Percentiles rank a stretch among this genome's conserved stretches.
Evolutionary conservation across 192 early-diverging fungal genomes (phyloP).

Genomic region (Podochytrium sp.): DNA sequence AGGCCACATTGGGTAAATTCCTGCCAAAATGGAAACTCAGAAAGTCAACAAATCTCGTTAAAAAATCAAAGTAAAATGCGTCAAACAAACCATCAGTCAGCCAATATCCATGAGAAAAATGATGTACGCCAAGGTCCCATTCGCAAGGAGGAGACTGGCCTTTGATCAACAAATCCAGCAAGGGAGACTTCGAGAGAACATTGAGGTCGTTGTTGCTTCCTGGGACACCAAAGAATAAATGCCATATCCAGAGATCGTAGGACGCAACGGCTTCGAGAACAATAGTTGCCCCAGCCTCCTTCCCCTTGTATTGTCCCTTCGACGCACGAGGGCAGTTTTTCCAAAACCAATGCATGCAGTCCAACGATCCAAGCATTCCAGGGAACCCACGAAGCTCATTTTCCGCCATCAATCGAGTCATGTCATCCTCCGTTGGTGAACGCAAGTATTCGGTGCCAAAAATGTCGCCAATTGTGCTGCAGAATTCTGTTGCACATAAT

Average conservation of each 20-base stretch:
- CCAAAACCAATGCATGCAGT: conserved; percentile 33
- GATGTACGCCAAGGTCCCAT: too few species aligned
- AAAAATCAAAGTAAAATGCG: too few species aligned
- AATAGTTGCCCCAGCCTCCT: not conserved
- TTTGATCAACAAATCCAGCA: too few species aligned
- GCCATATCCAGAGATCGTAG: not conserved
- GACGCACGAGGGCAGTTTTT: not conserved
- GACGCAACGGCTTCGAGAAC: not conserved
- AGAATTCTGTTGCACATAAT: too few species aligned
- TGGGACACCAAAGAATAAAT: not conserved
- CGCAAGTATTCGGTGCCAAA: conserved; percentile 8
- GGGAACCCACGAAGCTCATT: conserved; percentile 31
- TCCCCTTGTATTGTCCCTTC: not conserved
- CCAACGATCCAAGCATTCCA: conserved; percentile 36
- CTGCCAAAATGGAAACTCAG: too few species aligned
- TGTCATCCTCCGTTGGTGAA: conserved; percentile 33
- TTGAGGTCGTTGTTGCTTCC: not conserved
- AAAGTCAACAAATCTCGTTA: too few species aligned
- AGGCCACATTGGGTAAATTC: not conserved
- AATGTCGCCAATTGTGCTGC: conserved; percentile 20
- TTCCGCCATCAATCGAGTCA: conserved; percentile 39
- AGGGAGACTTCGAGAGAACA: not conserved
- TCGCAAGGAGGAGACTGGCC: not conserved
- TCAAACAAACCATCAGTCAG: too few species aligned
- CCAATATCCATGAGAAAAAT: too few species aligned